Conservation (phyloP, 164 flowering plant species). For the Kalanchoe fedtschenkoi region DNA sequence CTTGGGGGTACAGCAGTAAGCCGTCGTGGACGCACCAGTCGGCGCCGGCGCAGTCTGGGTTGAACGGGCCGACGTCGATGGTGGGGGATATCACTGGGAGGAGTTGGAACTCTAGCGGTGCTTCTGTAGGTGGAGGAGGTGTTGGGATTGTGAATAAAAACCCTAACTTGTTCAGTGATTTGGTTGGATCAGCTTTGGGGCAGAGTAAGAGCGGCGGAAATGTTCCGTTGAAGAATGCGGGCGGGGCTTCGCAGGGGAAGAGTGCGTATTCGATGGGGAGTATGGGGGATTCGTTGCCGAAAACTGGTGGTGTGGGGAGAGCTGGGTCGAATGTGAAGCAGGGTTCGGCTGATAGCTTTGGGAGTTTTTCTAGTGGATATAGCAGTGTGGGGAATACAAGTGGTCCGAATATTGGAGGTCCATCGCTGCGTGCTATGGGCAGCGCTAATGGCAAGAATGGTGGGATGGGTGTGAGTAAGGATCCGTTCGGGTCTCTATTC, state of each 20-base stretch:
- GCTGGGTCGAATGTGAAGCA: neutral
- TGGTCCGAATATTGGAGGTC: conserved; percentile 42
- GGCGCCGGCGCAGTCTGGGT: conserved; percentile 18
- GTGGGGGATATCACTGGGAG: conserved; percentile 84
- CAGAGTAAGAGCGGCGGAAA: conserved; percentile 32
- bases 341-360: conserved; percentile 28
- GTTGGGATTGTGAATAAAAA: conserved; percentile 48
- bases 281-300: conserved; percentile 61
- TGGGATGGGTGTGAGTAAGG: conserved; percentile 34
- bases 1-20: conserved; percentile 51
- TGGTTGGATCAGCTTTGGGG: conserved; percentile 62
- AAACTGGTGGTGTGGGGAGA: conserved; percentile 18
- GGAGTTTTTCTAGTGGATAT: conserved; percentile 22
- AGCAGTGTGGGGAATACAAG: conserved; percentile 15
- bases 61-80: conserved; percentile 54
- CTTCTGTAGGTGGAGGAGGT: conserved; percentile 17
- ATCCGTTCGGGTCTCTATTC: conserved; percentile 44
- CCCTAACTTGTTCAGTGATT: conserved; percentile 82
- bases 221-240: conserved; percentile 56
- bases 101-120: conserved; percentile 47
- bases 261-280: conserved; percentile 54
- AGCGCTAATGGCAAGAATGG: conserved; percentile 23
- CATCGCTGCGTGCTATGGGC: conserved; percentile 25
- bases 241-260: conserved; percentile 14
- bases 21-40: conserved; percentile 87